A percentile compares a stretch with the other conserved stretches of the same genome.
Evolutionary conservation across 495 filamentous ascomycete genomes (phyloP).

Genomic region (Filosporella fistucella): DNA sequence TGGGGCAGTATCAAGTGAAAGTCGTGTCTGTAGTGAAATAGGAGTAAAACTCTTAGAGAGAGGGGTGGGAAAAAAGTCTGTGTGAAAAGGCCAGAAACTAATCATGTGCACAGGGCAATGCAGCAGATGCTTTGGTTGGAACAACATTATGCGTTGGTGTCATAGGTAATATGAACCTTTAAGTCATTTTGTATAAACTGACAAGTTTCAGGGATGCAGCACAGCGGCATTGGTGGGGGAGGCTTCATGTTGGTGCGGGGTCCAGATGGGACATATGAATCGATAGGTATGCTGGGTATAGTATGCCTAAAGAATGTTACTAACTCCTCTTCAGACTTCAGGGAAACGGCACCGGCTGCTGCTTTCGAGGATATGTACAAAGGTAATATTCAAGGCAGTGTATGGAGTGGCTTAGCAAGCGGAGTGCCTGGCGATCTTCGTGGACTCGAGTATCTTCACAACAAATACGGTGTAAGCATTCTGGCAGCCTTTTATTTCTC

Average conservation of each 20-base stretch:
- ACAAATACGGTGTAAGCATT: constrained; percentile 52
- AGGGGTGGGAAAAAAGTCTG: constrained; percentile 31
- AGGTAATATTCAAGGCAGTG: constrained; percentile 39
- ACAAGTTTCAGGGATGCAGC: constrained; percentile 61
- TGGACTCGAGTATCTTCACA: constrained; percentile 72
- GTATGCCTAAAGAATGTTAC: too few relatives aligned
- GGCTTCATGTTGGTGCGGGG: constrained; percentile 77
- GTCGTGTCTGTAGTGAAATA: constrained; percentile 67
- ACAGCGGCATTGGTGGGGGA: constrained; percentile 84
- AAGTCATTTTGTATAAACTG: not conserved
- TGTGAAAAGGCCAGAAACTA: not conserved
- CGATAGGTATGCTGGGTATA: constrained; percentile 42
- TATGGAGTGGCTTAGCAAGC: constrained; percentile 64
- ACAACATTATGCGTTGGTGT: constrained; percentile 74
- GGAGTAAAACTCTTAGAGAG: constrained; percentile 64
- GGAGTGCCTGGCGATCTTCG: constrained; percentile 81
- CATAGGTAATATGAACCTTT: constrained; percentile 42
- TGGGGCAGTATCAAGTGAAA: constrained; percentile 81
- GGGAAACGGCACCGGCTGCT: constrained; percentile 77
- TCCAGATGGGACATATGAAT: constrained; percentile 59
- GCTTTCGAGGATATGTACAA: constrained; percentile 78
- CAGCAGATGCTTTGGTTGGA: constrained; percentile 70
- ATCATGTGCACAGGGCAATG: constrained; percentile 47
- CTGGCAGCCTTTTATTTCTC: not conserved
- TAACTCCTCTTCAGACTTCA: constrained; percentile 52